phyloP scores from a whole-genome alignment of 2,329 filamentous ascomycete species.

The Cryphonectria nitschkei region DNA sequence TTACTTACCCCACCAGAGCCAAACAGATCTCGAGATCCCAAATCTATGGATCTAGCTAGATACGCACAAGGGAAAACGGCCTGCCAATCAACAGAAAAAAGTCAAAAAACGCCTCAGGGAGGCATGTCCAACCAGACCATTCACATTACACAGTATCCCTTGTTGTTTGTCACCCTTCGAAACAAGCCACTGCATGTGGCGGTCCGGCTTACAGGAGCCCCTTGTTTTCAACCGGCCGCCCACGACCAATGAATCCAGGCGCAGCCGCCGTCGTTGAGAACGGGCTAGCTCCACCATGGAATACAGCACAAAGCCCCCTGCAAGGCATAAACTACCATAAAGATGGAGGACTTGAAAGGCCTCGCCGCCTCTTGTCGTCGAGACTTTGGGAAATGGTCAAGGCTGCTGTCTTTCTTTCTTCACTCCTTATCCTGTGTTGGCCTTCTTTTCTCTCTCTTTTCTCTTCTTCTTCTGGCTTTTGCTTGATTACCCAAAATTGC shows the following conservation, averaged over 20 bases:
- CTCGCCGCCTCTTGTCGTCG: background rate
- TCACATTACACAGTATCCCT: slow-evolving; percentile 4
- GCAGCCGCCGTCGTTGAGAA: slow-evolving; percentile 11
- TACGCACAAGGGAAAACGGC: background rate
- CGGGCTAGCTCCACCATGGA: background rate
- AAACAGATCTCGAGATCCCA: background rate
- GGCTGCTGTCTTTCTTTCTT: background rate
- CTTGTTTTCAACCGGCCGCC: background rate
- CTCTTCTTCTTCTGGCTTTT: background rate
- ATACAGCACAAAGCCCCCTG: slow-evolving; percentile 8
- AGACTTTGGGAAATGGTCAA: background rate
- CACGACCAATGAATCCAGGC: slow-evolving; percentile 12
- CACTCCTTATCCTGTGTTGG: background rate
- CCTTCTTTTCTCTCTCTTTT: background rate
- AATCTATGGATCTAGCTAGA: slow-evolving; percentile 3
- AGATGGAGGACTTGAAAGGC: background rate
- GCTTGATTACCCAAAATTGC: slow-evolving; percentile 14
- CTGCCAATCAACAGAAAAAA: slow-evolving; percentile 1
- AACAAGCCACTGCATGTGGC: slow-evolving; percentile 14
- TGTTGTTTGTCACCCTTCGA: background rate
- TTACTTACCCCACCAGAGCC: background rate
- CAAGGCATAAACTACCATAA: background rate
- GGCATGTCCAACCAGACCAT: slow-evolving; percentile 8
- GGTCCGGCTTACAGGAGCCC: background rate
- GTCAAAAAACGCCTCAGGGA: background rate